Base-by-base conservation (phyloP, 129 eudicot species). In the Flaveria brownii region DNA sequence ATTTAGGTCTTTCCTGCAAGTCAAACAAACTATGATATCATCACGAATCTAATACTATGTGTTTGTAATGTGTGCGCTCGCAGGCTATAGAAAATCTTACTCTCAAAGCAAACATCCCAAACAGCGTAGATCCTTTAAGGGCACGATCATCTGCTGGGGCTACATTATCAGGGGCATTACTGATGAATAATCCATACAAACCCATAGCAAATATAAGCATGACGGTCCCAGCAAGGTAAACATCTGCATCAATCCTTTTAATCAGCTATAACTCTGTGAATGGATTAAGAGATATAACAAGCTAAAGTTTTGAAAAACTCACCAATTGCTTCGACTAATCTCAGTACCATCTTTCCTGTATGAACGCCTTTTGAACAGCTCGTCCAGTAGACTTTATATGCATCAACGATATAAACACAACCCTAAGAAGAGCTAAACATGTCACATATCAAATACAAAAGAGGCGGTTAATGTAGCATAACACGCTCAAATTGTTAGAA, bases 171-270 rank as follows among this genome's bases (percentile, higher is more conserved):
- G 97, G 78, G 18, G 86, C 82, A 65, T 94, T 94, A 72, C 90
- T 85, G 68, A 94, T 91, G 72, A 94, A 94, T 39, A 94, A 81
- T 74, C 96, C 98, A n/a, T 94, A 94, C 78, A 94, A 82, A 9
- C 98, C 98, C 97, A 94, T 89, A 0, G 90, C 98, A 79, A 94
- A 94, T 67, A 94, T 91, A 42, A 94, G 80, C 98, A 94, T 91
- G 9, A 94, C 98, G 12, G 97, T 94, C 57, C 97, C 98, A 66
- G 97, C 98, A 52, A 94, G 98, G 77, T 94, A 94, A 30, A 94
- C 97, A 91, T 94, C 98, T 94, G 97, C 77, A 85, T 63, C 18
- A 63, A 5, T 33, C 45, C 11, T 63, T 33, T 14, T 63, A 20
- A 33, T 33, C 69, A 63, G 69, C 22, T 63, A 18, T 14, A 28